These are phyloP conservation scores for Brasenia schreberi DNA, from an alignment of 164 flowering plant genomes.

Conservation along the genomic window DNA sequence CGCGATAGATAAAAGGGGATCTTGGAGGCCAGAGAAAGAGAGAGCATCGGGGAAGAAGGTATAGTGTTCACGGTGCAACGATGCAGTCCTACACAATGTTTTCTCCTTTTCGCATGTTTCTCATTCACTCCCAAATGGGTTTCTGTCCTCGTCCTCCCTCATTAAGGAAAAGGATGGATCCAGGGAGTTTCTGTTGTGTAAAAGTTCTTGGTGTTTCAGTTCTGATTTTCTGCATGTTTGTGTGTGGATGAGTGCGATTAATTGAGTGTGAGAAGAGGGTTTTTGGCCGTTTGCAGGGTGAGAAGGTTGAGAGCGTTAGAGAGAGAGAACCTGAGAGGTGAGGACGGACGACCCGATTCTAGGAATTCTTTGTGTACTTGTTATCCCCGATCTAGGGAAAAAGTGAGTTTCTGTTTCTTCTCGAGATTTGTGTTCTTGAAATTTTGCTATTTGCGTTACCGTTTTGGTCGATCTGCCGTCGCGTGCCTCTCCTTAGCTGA, in stretches of 20 bases:
- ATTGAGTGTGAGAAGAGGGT: conserved; percentile 1
- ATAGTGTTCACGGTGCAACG: neutral
- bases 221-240: neutral
- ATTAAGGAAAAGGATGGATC: neutral
- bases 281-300: conserved; percentile 1
- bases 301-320: conserved; percentile 1
- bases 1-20: neutral
- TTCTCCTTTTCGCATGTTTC: neutral
- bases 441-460: neutral
- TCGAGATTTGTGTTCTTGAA: neutral
- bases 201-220: conserved; percentile 2
- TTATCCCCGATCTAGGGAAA: neutral
- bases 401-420: neutral
- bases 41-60: conserved; percentile 4
- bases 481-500: neutral
- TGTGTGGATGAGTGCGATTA: neutral
- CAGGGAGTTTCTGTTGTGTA: conserved; percentile 1
- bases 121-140: neutral
- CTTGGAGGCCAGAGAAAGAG: conserved; percentile 1
- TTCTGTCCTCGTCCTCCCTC: neutral
- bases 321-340: neutral
- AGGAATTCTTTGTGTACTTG: neutral
- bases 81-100: neutral
- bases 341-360: neutral
- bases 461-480: neutral